A percentile compares a stretch with the other conserved stretches of the same genome.
Conservation (phyloP, 192 early-diverging fungal species). For the Gaertneriomyces semiglobifer region DNA sequence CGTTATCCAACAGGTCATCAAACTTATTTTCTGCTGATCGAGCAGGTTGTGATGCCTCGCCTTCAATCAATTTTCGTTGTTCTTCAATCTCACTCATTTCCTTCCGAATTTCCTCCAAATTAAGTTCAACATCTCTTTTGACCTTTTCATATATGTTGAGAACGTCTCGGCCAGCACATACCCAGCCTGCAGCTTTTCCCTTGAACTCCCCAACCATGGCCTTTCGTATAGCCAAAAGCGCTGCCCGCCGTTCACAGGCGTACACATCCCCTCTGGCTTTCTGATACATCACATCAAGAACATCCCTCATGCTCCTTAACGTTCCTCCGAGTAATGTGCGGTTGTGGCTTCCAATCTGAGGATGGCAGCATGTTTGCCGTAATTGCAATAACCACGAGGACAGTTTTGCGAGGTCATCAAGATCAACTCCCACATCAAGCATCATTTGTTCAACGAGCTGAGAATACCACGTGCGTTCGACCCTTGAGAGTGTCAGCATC, state of each 20-base stretch:
- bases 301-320: conserved; percentile 51
- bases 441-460: conserved; percentile 49
- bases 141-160: background rate
- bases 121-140: background rate
- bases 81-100: background rate
- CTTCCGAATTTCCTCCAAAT: background rate
- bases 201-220: conserved; percentile 24
- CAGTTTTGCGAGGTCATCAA: conserved; percentile 16
- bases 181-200: conserved; percentile 1
- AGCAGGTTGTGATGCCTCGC: background rate
- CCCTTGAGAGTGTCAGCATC: conserved; percentile 46
- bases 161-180: background rate
- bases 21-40: conserved; percentile 12
- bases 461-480: conserved; percentile 61
- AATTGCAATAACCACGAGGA: conserved; percentile 48
- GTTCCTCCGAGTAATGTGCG: conserved; percentile 42
- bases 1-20: conserved; percentile 3
- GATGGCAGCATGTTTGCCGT: conserved; percentile 54
- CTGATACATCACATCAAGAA: conserved; percentile 49
- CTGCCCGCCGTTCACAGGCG: conserved; percentile 22
- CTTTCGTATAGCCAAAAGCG: no score
- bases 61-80: background rate
- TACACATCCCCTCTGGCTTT: conserved; percentile 35
- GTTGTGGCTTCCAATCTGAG: conserved; percentile 52
- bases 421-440: conserved; percentile 10